phyloP scores from a whole-genome alignment of 352 stramenopile genomes.

The Hyaloperonospora arabidopsidis region DNA sequence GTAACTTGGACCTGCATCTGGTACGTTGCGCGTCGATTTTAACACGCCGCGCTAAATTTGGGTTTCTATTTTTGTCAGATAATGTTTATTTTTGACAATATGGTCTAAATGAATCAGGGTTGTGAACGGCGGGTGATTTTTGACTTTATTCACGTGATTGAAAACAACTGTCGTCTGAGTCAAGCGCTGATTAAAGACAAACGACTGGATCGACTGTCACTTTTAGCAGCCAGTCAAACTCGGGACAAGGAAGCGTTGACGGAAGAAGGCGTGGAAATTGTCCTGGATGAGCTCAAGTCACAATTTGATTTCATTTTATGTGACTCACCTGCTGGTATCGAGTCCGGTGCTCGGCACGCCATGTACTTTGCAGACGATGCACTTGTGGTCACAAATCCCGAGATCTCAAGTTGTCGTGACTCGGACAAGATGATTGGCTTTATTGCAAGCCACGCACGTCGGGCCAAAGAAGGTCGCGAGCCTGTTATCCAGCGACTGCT shows the following conservation, averaged over 20 bases:
- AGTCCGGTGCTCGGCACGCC: conserved; percentile 82
- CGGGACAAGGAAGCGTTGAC: conserved; percentile 87
- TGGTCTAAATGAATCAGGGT: conserved; percentile 15
- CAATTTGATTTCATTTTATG: conserved; percentile 89
- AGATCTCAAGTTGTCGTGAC: conserved; percentile 88
- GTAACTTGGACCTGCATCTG: conserved; percentile 90
- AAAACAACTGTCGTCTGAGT: conserved; percentile 83
- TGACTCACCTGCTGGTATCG: conserved; percentile 86
- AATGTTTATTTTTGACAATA: conserved; percentile 7
- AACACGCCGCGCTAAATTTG: not conserved
- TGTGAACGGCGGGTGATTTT: conserved; percentile 91
- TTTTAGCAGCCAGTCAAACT: conserved; percentile 87
- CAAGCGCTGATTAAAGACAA: conserved; percentile 90
- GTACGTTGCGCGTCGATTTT: conserved; percentile 9
- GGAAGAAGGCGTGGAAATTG: conserved; percentile 76
- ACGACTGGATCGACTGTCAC: conserved; percentile 67
- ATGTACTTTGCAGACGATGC: conserved; percentile 92
- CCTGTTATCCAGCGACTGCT: conserved; percentile 80
- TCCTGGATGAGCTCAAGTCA: conserved; percentile 74
- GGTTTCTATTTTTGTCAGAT: not conserved
- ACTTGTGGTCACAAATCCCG: conserved; percentile 91
- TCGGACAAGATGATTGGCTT: conserved; percentile 95
- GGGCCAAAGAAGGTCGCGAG: conserved; percentile 67
- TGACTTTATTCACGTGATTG: conserved; percentile 91
- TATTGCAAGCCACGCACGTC: conserved; percentile 84